These are phyloP conservation scores for Fusarium ramigenum DNA, from an alignment of 2,329 filamentous ascomycete genomes.

Conservation along the genomic window DNA sequence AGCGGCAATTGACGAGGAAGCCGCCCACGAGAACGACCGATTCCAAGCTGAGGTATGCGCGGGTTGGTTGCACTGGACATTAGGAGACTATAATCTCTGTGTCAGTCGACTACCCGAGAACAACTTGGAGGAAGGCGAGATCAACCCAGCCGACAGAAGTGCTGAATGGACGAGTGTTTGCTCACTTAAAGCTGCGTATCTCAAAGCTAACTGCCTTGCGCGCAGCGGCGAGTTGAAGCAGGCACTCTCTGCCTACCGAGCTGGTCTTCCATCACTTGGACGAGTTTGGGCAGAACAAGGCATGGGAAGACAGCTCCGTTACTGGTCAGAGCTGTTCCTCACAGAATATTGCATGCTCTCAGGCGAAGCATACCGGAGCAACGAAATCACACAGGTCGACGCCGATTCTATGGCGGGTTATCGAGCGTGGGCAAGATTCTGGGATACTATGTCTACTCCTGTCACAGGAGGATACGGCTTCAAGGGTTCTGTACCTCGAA, in stretches of 20 bases:
- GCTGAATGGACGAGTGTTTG: slow-evolving; percentile 86
- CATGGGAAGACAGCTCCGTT: slow-evolving; percentile 71
- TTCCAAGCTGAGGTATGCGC: slow-evolving; percentile 86
- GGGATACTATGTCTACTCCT: slow-evolving; percentile 61
- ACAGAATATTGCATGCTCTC: slow-evolving; percentile 79
- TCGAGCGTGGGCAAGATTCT: slow-evolving; percentile 76
- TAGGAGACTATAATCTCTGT: slow-evolving; percentile 72
- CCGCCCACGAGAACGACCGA: slow-evolving; percentile 62
- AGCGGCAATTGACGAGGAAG: slow-evolving; percentile 67
- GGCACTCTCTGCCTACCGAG: slow-evolving; percentile 73
- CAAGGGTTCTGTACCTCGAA: slow-evolving; percentile 66
- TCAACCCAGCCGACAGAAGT: slow-evolving; percentile 62
- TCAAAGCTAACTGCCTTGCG: slow-evolving; percentile 73
- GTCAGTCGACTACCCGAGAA: slow-evolving; percentile 68
- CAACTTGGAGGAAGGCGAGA: slow-evolving; percentile 61
- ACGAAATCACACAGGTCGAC: slow-evolving; percentile 60
- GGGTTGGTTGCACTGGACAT: slow-evolving; percentile 84
- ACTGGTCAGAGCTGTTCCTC: slow-evolving; percentile 82
- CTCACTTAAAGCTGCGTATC: slow-evolving; percentile 79
- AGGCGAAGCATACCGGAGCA: slow-evolving; percentile 65
- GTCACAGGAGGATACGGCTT: slow-evolving; percentile 66
- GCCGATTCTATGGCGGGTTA: slow-evolving; percentile 65
- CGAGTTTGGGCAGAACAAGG: slow-evolving; percentile 60
- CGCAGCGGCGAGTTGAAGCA: slow-evolving; percentile 61
- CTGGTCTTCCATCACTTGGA: slow-evolving; percentile 71